Conservation (phyloP, 2,329 filamentous ascomycete species). For the Didymosphaeria variabile region DNA sequence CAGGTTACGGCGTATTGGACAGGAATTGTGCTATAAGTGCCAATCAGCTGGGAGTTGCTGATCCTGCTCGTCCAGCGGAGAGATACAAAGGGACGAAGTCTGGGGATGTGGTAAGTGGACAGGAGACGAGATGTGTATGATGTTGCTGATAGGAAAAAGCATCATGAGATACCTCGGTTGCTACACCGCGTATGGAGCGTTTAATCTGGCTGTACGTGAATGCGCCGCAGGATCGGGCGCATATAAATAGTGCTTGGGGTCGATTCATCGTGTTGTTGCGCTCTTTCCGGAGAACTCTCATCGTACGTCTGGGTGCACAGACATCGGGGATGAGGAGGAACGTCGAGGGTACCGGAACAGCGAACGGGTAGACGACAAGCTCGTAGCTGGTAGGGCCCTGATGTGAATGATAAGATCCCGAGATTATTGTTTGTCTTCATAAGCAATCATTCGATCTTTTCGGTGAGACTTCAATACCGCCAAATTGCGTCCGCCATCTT, state of each 20-base stretch:
- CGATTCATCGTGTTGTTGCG: constrained; percentile 45
- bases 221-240: constrained; percentile 50
- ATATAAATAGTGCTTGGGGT: constrained; percentile 48
- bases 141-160: constrained; percentile 29
- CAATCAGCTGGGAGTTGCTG: constrained; percentile 50
- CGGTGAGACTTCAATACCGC: constrained; percentile 53
- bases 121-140: neutral
- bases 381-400: neutral
- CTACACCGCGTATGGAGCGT: constrained; percentile 50
- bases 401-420: no score
- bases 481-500: constrained; percentile 95
- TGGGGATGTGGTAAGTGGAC: constrained; percentile 51
- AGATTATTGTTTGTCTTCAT: neutral
- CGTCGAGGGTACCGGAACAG: neutral
- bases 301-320: constrained; percentile 48
- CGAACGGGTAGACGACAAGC: constrained; percentile 21
- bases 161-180: constrained; percentile 52
- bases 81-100: constrained; percentile 49
- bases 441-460: neutral
- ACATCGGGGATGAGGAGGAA: constrained; percentile 25
- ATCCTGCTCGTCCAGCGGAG: constrained; percentile 39
- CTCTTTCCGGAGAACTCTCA: constrained; percentile 51
- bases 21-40: constrained; percentile 48
- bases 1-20: constrained; percentile 54
- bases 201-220: constrained; percentile 53